Evolutionary conservation across 495 filamentous ascomycete genomes (phyloP).

Genomic region (Daldinia concentrica): DNA sequence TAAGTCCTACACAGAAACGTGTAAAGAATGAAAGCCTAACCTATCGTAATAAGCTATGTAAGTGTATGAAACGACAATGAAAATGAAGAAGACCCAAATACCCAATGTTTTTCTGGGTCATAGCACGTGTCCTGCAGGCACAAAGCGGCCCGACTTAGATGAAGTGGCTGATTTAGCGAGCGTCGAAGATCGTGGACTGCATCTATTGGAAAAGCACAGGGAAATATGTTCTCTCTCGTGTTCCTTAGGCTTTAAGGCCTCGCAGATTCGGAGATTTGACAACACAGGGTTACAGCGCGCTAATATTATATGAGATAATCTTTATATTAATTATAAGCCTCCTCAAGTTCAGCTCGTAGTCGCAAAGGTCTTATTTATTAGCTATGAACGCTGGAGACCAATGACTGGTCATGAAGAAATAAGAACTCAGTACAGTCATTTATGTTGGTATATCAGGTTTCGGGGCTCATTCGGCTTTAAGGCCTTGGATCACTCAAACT

Average conservation of each 20-base stretch:
- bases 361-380: background rate
- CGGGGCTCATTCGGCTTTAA: background rate
- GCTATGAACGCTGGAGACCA: background rate
- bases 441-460: background rate
- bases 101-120: background rate
- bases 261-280: conserved; percentile 1
- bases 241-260: conserved; percentile 4
- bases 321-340: background rate
- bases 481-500: background rate
- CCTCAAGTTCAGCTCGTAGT: background rate
- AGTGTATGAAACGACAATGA: background rate
- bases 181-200: background rate
- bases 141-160: conserved; percentile 1
- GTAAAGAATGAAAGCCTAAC: background rate
- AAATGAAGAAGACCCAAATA: background rate
- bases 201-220: conserved; percentile 3
- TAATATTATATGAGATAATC: background rate
- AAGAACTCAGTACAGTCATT: background rate
- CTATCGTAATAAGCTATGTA: background rate
- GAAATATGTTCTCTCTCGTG: background rate
- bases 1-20: background rate
- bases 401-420: too few species aligned
- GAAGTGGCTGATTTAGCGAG: conserved; percentile 10
- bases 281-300: background rate
- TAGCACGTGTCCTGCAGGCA: conserved; percentile 6